Evolutionary conservation across 2,329 filamentous ascomycete genomes (phyloP).

Genomic region (Mycosphaerelloides madeirae): DNA sequence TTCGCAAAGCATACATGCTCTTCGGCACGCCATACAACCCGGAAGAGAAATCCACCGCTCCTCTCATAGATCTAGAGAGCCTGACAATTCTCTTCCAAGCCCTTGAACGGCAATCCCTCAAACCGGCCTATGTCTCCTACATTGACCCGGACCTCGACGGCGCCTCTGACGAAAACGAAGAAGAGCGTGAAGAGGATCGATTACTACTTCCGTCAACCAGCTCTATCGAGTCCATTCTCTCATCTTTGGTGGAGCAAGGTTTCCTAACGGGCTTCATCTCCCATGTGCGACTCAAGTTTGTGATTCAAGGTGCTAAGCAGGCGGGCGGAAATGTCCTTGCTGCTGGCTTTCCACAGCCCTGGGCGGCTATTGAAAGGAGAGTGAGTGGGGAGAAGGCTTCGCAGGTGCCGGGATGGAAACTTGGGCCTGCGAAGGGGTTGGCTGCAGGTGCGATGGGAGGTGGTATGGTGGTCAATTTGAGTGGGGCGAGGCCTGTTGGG

Average conservation of each 20-base stretch:
- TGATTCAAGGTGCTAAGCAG: slow-evolving; percentile 68
- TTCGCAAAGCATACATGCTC: slow-evolving; percentile 71
- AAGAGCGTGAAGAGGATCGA: slow-evolving; percentile 5
- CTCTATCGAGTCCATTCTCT: slow-evolving; percentile 62
- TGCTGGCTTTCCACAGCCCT: slow-evolving; percentile 72
- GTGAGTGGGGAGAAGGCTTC: slow-evolving; percentile 56
- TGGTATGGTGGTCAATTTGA: slow-evolving; percentile 54
- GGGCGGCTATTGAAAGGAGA: slow-evolving; percentile 61
- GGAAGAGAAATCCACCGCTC: slow-evolving; percentile 51
- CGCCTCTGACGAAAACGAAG: slow-evolving; percentile 16
- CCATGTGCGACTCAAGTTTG: slow-evolving; percentile 70
- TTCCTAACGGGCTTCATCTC: slow-evolving; percentile 80
- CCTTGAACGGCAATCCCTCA: slow-evolving; percentile 53
- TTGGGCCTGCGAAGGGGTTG: slow-evolving; percentile 25
- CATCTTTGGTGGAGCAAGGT: slow-evolving; percentile 72
- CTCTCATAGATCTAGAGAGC: slow-evolving; percentile 68
- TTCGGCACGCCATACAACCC: slow-evolving; percentile 59
- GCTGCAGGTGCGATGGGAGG: slow-evolving; percentile 25
- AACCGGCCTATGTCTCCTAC: slow-evolving; percentile 33
- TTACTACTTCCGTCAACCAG: slow-evolving; percentile 48
- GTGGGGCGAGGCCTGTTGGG: slow-evolving; percentile 48
- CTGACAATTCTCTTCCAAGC: slow-evolving; percentile 60
- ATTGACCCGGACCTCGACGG: slow-evolving; percentile 45
- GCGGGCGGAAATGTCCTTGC: slow-evolving; percentile 52
- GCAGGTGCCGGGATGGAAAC: slow-evolving; percentile 72